Conservation (phyloP, 345 rosid genomes). For the Populus pruinosa region DNA sequence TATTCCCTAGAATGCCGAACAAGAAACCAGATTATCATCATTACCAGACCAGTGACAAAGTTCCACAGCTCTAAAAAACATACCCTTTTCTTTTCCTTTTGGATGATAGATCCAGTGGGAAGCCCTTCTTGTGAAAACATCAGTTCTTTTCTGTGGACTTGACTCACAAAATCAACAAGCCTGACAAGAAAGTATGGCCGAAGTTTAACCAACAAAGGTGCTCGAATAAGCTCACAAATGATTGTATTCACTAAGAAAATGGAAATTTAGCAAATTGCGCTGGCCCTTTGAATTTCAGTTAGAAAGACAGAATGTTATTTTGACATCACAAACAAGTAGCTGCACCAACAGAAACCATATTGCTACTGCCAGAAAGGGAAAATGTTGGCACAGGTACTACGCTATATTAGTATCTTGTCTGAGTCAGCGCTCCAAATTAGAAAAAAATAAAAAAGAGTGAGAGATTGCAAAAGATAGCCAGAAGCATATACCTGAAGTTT, state of each 20-base stretch:
- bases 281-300: neutral
- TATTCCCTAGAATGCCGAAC: slow-evolving; percentile 50
- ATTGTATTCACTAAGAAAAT: neutral
- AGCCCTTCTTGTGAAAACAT: slow-evolving; percentile 36
- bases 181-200: slow-evolving; percentile 26
- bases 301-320: neutral
- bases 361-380: neutral
- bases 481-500: slow-evolving; percentile 43
- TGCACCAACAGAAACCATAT: neutral
- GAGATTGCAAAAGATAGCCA: no score
- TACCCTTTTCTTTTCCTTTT: slow-evolving; percentile 82
- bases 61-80: neutral
- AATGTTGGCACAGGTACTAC: neutral
- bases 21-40: neutral
- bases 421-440: neutral
- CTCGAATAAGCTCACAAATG: neutral
- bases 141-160: slow-evolving; percentile 51
- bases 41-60: neutral
- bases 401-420: neutral
- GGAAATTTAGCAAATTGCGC: neutral
- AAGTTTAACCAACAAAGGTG: neutral
- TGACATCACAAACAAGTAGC: neutral
- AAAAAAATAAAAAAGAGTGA: no score
- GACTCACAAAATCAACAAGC: slow-evolving; percentile 49
- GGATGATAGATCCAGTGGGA: slow-evolving; percentile 28